A percentile compares a stretch with the other conserved stretches of the same genome.
phyloP scores from a whole-genome alignment of 352 stramenopile genomes.

The Phytopythium kandeliae region DNA sequence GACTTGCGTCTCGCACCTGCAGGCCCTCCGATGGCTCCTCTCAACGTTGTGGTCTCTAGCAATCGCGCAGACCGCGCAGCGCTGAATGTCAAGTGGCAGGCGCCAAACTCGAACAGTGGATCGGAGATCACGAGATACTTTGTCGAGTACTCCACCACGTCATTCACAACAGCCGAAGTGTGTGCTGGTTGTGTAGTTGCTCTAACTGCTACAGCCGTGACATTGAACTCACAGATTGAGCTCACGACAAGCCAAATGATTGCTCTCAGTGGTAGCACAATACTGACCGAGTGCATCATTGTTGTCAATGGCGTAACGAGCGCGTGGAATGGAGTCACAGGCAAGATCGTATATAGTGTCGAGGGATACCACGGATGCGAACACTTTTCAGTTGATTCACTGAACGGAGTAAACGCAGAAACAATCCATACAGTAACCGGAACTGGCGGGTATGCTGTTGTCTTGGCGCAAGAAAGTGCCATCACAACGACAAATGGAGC shows the following conservation, averaged over 20 bases:
- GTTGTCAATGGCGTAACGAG: conserved; percentile 27
- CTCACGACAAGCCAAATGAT: conserved; percentile 38
- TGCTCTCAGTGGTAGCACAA: conserved; percentile 22
- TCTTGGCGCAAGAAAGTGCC: conserved; percentile 11
- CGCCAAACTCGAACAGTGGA: conserved; percentile 57
- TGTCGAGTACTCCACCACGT: conserved; percentile 80
- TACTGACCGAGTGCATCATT: conserved; percentile 45
- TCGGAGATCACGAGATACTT: conserved; percentile 60
- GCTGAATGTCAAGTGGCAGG: conserved; percentile 86
- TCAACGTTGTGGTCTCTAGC: conserved; percentile 77
- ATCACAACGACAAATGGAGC: not conserved
- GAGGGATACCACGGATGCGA: conserved; percentile 58
- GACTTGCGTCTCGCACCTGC: conserved; percentile 37
- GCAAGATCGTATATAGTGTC: conserved; percentile 7
- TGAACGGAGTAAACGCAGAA: conserved; percentile 40
- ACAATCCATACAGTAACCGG: conserved; percentile 25
- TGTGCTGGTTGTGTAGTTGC: conserved; percentile 45
- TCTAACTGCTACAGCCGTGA: conserved; percentile 29
- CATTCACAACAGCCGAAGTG: conserved; percentile 29
- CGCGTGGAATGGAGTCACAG: conserved; percentile 19
- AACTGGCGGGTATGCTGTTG: conserved; percentile 32
- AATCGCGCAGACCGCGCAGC: conserved; percentile 64
- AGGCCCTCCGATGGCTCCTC: conserved; percentile 65
- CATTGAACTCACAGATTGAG: conserved; percentile 21
- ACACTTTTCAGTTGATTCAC: conserved; percentile 24